Base-by-base conservation (phyloP, 1,139 yeast genomes). In the Eremothecium gossypii region DNA sequence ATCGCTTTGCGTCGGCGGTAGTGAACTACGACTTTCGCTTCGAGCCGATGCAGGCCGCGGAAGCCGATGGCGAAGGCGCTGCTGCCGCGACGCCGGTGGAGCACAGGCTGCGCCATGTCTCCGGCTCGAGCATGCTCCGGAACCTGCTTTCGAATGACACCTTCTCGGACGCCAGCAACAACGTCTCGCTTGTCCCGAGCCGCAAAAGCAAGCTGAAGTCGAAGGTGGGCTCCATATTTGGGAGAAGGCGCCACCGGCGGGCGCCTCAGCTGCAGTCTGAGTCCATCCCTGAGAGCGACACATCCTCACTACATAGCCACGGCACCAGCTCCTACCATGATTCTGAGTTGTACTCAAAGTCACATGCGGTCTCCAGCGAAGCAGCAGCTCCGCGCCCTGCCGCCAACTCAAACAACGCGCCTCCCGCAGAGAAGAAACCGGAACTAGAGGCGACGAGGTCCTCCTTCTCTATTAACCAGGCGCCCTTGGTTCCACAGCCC, bases 221-320 rank as follows among this genome's bases (percentile, higher is more conserved):
- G 5, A 79, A 70, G 58, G 87, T 87, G 33, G 96, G 96, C 12
- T 85, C 96, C 0, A 79, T 87, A 46, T 83, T 87, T 60, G 80
- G 83, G 36, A 75, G 83, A 50, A 78, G 76, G 33, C 55, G 49
- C 32, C 48, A 47, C 17, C 57, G 51, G 41, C 55, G 51, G 41
- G 51, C 58, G 27, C 37, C 45, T 7, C 45, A 42, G n/a, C 33
- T 46, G 14, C 43, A 48, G 20, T 43, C 44, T 10, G 41, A 41
- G 12, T 20, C 50, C 8, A 51, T 51, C 7, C 38, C 51, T 6
- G 55, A 50, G 17, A 42, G 41, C 40, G 41, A 45, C 36, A 36
- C 33, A 30, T 38, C 42, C 6, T 41, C 54, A 4, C 36, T 43
- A 10, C 38, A 43, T 13, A 46, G 37, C 23, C 23, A 17, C 6